Base-by-base conservation (phyloP, 1,284 basidiomycete species). In the Rhodotorula sp. region DNA sequence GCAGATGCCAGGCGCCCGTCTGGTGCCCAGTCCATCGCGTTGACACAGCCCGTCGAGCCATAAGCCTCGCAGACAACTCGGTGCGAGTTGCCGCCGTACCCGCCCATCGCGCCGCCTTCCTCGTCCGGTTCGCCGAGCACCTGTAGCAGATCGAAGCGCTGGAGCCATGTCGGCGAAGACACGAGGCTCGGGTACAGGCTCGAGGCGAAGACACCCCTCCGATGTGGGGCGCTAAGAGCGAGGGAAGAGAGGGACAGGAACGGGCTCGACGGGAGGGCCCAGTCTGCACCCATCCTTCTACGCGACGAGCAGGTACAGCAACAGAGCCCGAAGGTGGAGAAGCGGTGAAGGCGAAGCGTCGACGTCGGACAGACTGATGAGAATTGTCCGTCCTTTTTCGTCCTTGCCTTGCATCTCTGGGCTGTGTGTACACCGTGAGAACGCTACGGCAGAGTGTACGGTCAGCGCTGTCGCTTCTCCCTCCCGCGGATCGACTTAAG, bases 11-110 rank as follows among this genome's bases (percentile, higher is more conserved):
- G 58, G 17, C 66, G 59, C 45, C 61, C 61, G 27, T 61, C 54
- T 5, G 21, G 12, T 1, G 74, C 73, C 77, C 77, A 77, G 49
- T 59, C 67, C 54, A 74, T 50, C 2, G 75, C 75, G 55, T 78
- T 78, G 61, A 78, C 72, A 53, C 63, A 70, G 16, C 68, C 59
- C 1, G 58, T 61, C 19, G 34, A 45, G 19, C 66, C 66, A 10
- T 67, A 67, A 10, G 65, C 66, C 1, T 57, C 66, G 42, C 58
- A 34, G 1, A 68, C 45, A 8, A 71, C 70, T 7, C 46, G 13
- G 23, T 71, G 70, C 9, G 58, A 54, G 0, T 41, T 14, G 9
- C 52, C 52, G 7, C 27, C 13, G 9, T 19, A 54, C 7, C 16
- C 25, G 53, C 53, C 53, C 16, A 16, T 16, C 7, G 14, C 25